A percentile compares a stretch with the other conserved stretches of the same genome.
phyloP scores from a whole-genome alignment of 2,329 filamentous ascomycete genomes.

The Colletotrichum cereale region DNA sequence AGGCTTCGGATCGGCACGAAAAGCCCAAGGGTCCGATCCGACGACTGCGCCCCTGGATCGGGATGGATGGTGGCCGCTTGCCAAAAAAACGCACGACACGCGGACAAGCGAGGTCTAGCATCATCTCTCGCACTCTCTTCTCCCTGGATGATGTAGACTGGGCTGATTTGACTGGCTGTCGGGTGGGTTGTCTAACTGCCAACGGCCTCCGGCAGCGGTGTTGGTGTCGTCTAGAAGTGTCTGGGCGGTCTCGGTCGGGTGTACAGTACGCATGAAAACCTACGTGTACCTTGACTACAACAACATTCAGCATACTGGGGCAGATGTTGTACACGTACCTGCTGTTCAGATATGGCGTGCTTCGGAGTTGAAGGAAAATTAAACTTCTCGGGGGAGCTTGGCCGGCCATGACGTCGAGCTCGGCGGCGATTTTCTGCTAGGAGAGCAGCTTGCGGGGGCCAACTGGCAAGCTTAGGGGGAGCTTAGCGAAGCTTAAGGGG shows the following conservation, averaged over 20 bases:
- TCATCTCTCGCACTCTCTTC: not conserved
- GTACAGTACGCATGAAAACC: no score
- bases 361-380: constrained; percentile 30
- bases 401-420: constrained; percentile 25
- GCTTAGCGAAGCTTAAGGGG: no score
- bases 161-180: not conserved
- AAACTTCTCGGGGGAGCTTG: constrained; percentile 31
- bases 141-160: not conserved
- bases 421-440: no score
- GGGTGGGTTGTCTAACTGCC: not conserved
- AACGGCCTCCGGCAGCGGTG: constrained; percentile 28
- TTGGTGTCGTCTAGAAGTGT: not conserved
- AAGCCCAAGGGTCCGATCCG: not conserved
- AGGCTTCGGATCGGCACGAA: constrained; percentile 19
- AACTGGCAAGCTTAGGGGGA: no score
- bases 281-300: no score
- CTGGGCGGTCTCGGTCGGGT: not conserved
- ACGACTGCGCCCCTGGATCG: constrained; percentile 11
- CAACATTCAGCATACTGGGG: no score
- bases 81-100: constrained; percentile 12
- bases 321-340: not conserved
- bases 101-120: constrained; percentile 20
- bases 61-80: not conserved
- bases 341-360: constrained; percentile 26
- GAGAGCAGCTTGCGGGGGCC: no score